phyloP scores from a whole-genome alignment of 2,329 filamentous ascomycete species.

The Drechslerella stenobrocha region DNA sequence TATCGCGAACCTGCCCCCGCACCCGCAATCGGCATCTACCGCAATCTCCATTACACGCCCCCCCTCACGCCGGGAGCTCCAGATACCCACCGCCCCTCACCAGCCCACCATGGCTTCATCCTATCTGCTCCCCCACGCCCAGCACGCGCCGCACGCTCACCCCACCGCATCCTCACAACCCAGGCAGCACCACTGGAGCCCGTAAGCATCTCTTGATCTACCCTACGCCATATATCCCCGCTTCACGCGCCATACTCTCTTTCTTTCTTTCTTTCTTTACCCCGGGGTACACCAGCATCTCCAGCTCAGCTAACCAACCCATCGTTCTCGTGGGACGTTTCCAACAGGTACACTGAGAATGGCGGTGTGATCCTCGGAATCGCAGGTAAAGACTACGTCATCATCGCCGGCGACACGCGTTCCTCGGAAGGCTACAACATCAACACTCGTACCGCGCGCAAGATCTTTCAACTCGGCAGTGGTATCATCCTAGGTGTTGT shows the following conservation, averaged over 20 bases:
- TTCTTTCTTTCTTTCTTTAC: too few species aligned
- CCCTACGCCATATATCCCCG: background rate
- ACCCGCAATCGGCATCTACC: conserved; percentile 3
- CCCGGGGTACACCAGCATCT: too few species aligned
- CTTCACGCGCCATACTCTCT: conserved; percentile 9
- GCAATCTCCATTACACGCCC: background rate
- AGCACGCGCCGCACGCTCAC: conserved; percentile 27
- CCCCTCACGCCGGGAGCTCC: background rate
- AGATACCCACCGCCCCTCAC: background rate
- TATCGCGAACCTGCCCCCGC: background rate
- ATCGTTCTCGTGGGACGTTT: conserved; percentile 12
- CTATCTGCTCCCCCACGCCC: conserved; percentile 39
- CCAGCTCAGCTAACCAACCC: background rate
- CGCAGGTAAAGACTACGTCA: conserved; percentile 88
- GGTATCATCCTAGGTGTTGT: conserved; percentile 92
- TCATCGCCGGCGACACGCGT: conserved; percentile 95
- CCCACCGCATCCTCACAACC: conserved; percentile 40
- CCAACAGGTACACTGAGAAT: conserved; percentile 86
- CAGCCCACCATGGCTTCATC: conserved; percentile 35
- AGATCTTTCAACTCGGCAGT: conserved; percentile 96
- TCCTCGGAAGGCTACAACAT: conserved; percentile 97
- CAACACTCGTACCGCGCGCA: conserved; percentile 92
- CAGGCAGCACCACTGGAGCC: conserved; percentile 52
- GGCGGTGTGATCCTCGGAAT: conserved; percentile 95
- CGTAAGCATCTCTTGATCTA: conserved; percentile 48